Percentiles rank a stretch among this genome's conserved stretches.
Evolutionary conservation across 2,329 filamentous ascomycete genomes (phyloP).

Genomic region (Pseudogymnoascus sp.): DNA sequence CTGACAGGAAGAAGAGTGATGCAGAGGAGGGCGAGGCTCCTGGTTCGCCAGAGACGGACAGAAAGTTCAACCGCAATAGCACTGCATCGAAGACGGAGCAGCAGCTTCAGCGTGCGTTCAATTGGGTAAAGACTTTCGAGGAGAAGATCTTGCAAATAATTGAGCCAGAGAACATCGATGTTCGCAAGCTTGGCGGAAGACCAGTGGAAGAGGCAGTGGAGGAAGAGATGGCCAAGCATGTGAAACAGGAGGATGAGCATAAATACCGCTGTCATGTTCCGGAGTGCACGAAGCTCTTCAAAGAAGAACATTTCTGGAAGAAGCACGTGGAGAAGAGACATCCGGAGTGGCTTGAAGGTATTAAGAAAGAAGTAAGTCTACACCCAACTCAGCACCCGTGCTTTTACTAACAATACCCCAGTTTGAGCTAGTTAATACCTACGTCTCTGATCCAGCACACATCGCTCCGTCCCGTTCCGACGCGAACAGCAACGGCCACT

Average conservation of each 20-base stretch:
- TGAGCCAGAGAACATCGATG: conserved; percentile 79
- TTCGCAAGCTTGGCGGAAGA: conserved; percentile 87
- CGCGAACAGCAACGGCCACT: conserved; percentile 92
- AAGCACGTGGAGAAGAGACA: conserved; percentile 98
- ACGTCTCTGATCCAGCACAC: conserved; percentile 88
- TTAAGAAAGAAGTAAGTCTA: conserved; percentile 73
- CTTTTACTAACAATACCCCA: conserved; percentile 39
- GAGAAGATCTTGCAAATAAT: conserved; percentile 92
- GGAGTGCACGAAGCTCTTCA: conserved; percentile 94
- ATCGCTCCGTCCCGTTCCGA: conserved; percentile 91
- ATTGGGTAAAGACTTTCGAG: conserved; percentile 98
- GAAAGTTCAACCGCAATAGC: conserved; percentile 57
- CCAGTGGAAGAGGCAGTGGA: conserved; percentile 77
- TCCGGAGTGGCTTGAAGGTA: conserved; percentile 71
- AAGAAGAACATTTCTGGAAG: conserved; percentile 93
- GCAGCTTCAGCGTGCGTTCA: conserved; percentile 89
- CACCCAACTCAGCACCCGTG: not conserved
- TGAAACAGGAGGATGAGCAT: conserved; percentile 96
- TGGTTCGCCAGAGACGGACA: conserved; percentile 61
- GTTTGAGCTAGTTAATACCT: conserved; percentile 87
- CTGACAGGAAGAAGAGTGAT: conserved; percentile 68
- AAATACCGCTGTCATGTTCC: conserved; percentile 96
- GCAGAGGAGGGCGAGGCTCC: conserved; percentile 58
- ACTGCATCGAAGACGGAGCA: conserved; percentile 74
- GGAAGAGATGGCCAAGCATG: conserved; percentile 78